Base-by-base conservation (phyloP, 164 flowering plant genomes). In the Echeveria elegans region DNA sequence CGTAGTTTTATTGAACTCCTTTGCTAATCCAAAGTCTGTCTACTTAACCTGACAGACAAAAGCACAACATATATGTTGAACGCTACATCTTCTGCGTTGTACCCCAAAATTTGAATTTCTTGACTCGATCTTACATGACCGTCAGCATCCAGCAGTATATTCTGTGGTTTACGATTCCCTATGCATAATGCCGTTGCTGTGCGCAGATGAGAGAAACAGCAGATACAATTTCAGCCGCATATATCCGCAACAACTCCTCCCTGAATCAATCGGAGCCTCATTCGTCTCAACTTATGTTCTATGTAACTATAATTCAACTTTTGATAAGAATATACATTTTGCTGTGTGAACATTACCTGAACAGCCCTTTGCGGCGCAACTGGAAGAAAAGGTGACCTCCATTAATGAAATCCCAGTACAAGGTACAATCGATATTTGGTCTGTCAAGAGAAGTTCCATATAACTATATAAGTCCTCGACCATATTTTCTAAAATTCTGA, bases 11-110 rank as follows among this genome's bases (percentile, higher is more conserved):
- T 84, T 88, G 59, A 90, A 82, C 79, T 89, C 72, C 73, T 93
- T 93, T 63, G 98, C 96, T 56, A 90, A 77, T 11, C 98, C 98
- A 80, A 93, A 93, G 73, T 90, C 98, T 69, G 98, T 90, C 74
- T 90, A 73, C 86, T 85, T 81, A 4, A 74, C 93, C 98, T 92
- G 60, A 26, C 16, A 53, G 18, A n/a, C 31, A 21, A 26, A 24
- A 53, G 26, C n/a, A 14, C 48, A 43, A n/a, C 19, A 43, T n/a
- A n/a, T n/a, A n/a, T n/a, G n/a, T n/a, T n/a, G n/a, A n/a, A 43
- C 48, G 10, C 2, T 10, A 43, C n/a, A n/a, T 10, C 2, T 43
- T 43, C 37, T 3, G n/a, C n/a, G n/a, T n/a, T n/a, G n/a, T n/a
- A n/a, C n/a, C n/a, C n/a, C n/a, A n/a, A n/a, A n/a, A n/a, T n/a